Evolutionary conservation across 2,329 filamentous ascomycete species (phyloP), one percentile per base, ranked within the genome.

Genomic region (Sporothrix humicola): DNA sequence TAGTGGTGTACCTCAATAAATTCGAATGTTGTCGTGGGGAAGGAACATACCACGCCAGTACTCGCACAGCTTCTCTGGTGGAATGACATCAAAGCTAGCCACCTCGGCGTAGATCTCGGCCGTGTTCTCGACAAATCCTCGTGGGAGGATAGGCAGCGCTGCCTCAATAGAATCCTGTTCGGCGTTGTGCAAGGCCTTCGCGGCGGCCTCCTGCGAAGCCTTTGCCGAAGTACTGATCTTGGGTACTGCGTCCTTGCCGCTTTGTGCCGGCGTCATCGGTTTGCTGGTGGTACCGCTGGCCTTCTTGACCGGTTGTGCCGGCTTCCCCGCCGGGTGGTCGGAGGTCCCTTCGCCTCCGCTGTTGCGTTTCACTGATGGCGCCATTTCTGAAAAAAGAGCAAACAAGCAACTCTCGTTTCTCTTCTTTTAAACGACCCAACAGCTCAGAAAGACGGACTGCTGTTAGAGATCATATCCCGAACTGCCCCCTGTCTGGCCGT

Each of bases 101-200:
- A 90, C 85, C 76, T 87, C 86, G 37, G 83, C 82, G 76, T 89
- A 88, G 48, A 89, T 83, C 69, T 83, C 81, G 48, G 81, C 81
- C 9, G 83, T 84, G 80, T 89, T 90, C 69, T 84, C 83, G 74
- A 90, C 83, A 74, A 90, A 85, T 78, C 88, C 88, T 78, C 86
- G 86, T 23, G 88, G 88, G 78, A 90, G 77, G 50, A 88, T 83
- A 80, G 85, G 82, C 52, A 82, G 80, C 77, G 48, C 59, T 8
- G 73, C 73, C 4, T 75, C 59, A 1, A 63, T 68, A 12, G 56
- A n/a, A 5, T 73, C 52, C 23, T 54, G 44, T 3, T 48, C 61
- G 1, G n/a, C 48, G 7, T 52, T 56, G 42, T 48, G 20, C 9
- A 37, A 8, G 7, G 58, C 20, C 13, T 8, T 37, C 1, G 23